Percentiles rank a stretch among this genome's conserved stretches.
Conservation (phyloP, 1,284 basidiomycete species). For the Sanghuangporus sanghuang region DNA sequence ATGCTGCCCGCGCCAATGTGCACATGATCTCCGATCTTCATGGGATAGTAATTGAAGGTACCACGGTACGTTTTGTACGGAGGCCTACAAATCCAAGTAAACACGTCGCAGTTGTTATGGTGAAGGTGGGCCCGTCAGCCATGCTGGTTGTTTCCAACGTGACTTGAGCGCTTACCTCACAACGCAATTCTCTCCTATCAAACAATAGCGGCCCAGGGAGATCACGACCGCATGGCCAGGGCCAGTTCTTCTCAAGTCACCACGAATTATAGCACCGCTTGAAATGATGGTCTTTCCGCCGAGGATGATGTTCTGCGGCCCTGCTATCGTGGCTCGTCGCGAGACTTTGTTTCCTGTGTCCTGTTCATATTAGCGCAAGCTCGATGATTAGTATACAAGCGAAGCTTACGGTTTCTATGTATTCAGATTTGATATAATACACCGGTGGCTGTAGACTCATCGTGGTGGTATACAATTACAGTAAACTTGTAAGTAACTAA, state of each 20-base stretch:
- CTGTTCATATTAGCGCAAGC: constrained; percentile 29
- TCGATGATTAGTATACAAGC: background rate
- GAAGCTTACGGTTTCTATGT: constrained; percentile 27
- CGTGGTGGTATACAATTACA: background rate
- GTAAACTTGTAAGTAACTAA: background rate
- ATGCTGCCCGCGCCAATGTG: constrained; percentile 85
- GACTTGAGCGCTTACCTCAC: constrained; percentile 57
- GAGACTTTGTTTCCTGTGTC: constrained; percentile 93
- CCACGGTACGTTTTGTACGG: constrained; percentile 89
- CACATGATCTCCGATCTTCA: constrained; percentile 95
- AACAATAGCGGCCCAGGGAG: constrained; percentile 87
- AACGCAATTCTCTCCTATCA: constrained; percentile 84
- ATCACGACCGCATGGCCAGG: constrained; percentile 91
- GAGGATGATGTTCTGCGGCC: constrained; percentile 95
- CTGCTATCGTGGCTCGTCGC: constrained; percentile 86
- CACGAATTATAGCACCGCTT: constrained; percentile 81
- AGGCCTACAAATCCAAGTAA: constrained; percentile 40
- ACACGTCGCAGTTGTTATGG: background rate
- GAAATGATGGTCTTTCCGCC: constrained; percentile 97
- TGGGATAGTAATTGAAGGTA: constrained; percentile 96
- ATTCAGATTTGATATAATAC: constrained; percentile 26
- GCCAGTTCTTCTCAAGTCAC: constrained; percentile 80
- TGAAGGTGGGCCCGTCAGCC: too few species aligned
- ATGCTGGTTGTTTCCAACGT: too few species aligned
- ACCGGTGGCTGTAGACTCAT: constrained; percentile 18